Base-by-base conservation (phyloP, 1,139 yeast species). In the Hemisphaericaspora lyxosophila region DNA sequence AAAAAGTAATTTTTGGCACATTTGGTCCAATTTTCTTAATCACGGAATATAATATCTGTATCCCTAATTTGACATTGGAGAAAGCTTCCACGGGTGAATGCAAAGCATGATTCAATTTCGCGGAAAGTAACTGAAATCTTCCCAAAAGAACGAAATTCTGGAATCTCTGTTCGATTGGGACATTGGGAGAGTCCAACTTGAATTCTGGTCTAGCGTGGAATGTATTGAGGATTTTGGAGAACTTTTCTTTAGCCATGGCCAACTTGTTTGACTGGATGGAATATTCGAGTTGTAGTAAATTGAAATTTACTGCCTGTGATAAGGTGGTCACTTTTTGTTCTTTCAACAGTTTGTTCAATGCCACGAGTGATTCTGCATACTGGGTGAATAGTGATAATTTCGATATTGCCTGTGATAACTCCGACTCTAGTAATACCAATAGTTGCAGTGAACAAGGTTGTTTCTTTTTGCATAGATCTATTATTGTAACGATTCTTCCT, bases 41-140 rank as follows among this genome's bases (percentile, higher is more conserved):
- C 3, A 75, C 54, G 0, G 79, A 73, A 39, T 66, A 64, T 8
- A 67, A 47, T 7, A 76, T 53, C 45, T 72, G 69, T 5, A 73
- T 56, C 1, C 73, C 59, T n/a, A 65, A 56, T 40, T 65, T 71
- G 15, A 57, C 46, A 36, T 62, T 60, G 2, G 50, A 40, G 24
- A 64, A 57, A 1, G 74, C 59, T 4, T 52, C 56, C 3, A 53
- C 38, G 26, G 49, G 46, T 15, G 58, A 50, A 0, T 46, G 40
- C 2, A 42, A 26, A 4, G 40, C 31, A 13, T 37, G 32, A 26
- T 60, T 54, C 14, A 64, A 44, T 20, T 45, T 38, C 2, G 70
- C 52, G 2, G 66, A 47, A 4, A 64, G 36, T 7, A 52, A 37
- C 32, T 73, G 73, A 33, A 73, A 61, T 26, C 51, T 57, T 0